Evolutionary conservation across 2,329 filamentous ascomycete genomes (phyloP).

Genomic region (Penicillium expansum): DNA sequence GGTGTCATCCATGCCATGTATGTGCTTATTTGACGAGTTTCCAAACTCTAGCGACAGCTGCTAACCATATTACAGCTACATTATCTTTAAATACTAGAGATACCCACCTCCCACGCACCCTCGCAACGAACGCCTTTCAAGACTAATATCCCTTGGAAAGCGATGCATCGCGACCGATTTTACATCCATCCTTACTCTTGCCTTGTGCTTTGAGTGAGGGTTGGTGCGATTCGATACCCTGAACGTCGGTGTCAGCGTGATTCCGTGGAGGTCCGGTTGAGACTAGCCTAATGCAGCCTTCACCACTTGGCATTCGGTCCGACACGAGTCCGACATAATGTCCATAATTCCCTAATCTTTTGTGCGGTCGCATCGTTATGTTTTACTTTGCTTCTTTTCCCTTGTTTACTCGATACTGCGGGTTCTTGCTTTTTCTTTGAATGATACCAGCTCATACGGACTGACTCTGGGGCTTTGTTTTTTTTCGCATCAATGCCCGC

Average conservation of each 20-base stretch:
- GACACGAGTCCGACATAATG: conserved; percentile 13
- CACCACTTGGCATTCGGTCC: conserved; percentile 23
- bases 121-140: neutral
- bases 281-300: conserved; percentile 28
- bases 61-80: conserved; percentile 57
- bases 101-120: conserved; percentile 1
- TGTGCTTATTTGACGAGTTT: conserved; percentile 33
- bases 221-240: conserved; percentile 7
- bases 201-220: neutral
- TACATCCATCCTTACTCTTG: neutral
- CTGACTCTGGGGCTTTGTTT: conserved; percentile 30
- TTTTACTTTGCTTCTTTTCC: conserved; percentile 12
- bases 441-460: conserved; percentile 42
- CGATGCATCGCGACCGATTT: neutral
- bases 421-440: conserved; percentile 24
- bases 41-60: neutral
- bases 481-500: conserved; percentile 20
- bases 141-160: neutral
- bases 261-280: conserved; percentile 32
- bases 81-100: conserved; percentile 81
- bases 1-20: conserved; percentile 91
- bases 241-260: conserved; percentile 18
- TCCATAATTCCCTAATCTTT: conserved; percentile 23
- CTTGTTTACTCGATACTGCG: conserved; percentile 20
- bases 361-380: conserved; percentile 18